phyloP scores from a whole-genome alignment of 108 stramenopile genomes.

The Nitzschia sp. region DNA sequence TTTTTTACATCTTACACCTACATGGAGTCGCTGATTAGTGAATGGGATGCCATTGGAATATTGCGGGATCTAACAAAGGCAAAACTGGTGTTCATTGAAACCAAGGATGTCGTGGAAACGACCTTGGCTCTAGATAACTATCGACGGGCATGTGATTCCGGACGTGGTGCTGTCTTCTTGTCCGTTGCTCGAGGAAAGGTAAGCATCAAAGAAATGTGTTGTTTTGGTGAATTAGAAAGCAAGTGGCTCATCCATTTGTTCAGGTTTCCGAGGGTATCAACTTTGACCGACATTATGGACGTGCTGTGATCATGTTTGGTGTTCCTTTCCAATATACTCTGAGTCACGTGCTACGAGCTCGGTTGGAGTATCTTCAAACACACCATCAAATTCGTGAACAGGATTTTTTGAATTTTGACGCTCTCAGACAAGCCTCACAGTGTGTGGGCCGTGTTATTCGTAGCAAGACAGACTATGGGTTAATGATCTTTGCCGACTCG shows the following conservation, averaged over 20 bases:
- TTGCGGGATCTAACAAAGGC: conserved; percentile 86
- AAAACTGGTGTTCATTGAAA: conserved; percentile 98
- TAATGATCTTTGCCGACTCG: conserved; percentile 93
- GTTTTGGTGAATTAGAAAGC: neutral
- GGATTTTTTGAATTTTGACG: conserved; percentile 98
- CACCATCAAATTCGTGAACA: conserved; percentile 92
- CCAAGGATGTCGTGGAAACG: conserved; percentile 99
- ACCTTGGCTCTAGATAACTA: conserved; percentile 97
- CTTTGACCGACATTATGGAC: conserved; percentile 98
- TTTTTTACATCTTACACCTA: conserved; percentile 99
- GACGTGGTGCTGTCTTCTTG: conserved; percentile 97
- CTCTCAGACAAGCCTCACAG: conserved; percentile 90
- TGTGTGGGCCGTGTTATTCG: conserved; percentile 96
- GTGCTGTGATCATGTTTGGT: conserved; percentile 97
- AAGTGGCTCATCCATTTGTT: neutral
- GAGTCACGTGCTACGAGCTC: conserved; percentile 90
- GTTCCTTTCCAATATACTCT: conserved; percentile 99
- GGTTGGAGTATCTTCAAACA: conserved; percentile 93
- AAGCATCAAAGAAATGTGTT: conserved; percentile 1
- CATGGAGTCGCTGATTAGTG: conserved; percentile 93
- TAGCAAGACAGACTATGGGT: conserved; percentile 94
- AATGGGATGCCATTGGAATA: conserved; percentile 94
- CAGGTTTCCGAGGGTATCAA: conserved; percentile 99
- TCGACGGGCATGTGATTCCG: conserved; percentile 96
- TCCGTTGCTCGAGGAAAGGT: conserved; percentile 98